Conservation (phyloP, 805 yeast genomes). For the Candida suzukii region DNA sequence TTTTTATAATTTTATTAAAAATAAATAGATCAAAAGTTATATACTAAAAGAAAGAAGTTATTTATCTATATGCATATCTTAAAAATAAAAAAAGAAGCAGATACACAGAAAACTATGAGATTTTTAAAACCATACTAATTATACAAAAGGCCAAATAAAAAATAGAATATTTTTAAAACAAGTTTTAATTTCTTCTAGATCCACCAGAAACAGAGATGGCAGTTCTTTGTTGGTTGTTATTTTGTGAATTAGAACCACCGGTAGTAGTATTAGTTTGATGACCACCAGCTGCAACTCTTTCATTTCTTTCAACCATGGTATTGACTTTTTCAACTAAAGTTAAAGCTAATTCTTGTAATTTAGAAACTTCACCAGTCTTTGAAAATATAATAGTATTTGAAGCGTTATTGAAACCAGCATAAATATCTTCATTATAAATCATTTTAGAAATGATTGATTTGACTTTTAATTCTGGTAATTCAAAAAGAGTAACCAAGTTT, state of each 20-base stretch:
- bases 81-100: background rate
- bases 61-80: no score
- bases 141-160: no score
- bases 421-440: constrained; percentile 71
- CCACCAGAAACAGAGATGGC: background rate
- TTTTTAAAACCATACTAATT: no score
- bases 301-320: constrained; percentile 76
- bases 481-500: constrained; percentile 61
- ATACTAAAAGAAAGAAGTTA: no score
- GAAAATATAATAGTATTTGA: constrained; percentile 59
- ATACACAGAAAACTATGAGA: no score
- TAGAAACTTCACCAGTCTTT: constrained; percentile 72
- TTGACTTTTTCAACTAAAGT: constrained; percentile 76
- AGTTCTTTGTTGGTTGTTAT: constrained; percentile 1
- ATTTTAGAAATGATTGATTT: constrained; percentile 61
- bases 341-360: constrained; percentile 81
- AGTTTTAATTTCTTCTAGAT: background rate
- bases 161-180: no score
- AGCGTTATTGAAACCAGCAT: constrained; percentile 66
- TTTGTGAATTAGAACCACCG: constrained; percentile 3
- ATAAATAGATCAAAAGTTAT: no score
- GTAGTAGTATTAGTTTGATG: constrained; percentile 31
- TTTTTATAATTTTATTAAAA: no score
- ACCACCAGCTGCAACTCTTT: constrained; percentile 74
- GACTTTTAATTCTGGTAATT: constrained; percentile 49